phyloP scores from a whole-genome alignment of 177 flowering plant genomes.

The Vitis hybrid region DNA sequence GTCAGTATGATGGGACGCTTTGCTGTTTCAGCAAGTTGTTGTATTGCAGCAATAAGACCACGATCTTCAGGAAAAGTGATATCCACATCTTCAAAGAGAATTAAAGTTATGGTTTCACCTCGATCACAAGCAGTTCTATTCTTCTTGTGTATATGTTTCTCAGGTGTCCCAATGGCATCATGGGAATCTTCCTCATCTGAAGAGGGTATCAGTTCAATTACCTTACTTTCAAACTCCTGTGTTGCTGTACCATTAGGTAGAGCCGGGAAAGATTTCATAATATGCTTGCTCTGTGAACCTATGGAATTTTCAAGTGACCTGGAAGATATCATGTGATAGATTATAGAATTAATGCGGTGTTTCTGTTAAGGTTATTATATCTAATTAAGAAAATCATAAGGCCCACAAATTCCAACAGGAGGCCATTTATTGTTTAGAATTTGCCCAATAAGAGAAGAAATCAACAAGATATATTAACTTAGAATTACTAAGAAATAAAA shows the following conservation, averaged over 20 bases:
- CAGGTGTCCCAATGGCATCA: slow-evolving; percentile 13
- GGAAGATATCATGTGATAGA: slow-evolving; percentile 16
- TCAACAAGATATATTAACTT: neutral
- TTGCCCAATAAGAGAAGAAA: neutral
- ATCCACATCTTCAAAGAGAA: slow-evolving; percentile 98
- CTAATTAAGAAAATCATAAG: no score
- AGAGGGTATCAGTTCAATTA: slow-evolving; percentile 39
- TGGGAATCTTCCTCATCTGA: slow-evolving; percentile 41
- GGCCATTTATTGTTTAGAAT: neutral
- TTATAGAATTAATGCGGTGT: neutral
- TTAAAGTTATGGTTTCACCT: slow-evolving; percentile 52
- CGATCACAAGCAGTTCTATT: slow-evolving; percentile 24
- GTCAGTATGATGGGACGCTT: slow-evolving; percentile 95
- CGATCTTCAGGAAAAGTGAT: slow-evolving; percentile 74
- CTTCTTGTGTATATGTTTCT: slow-evolving; percentile 15
- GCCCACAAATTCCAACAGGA: neutral
- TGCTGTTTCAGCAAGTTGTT: slow-evolving; percentile 78
- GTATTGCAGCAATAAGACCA: slow-evolving; percentile 73
- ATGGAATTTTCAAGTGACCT: slow-evolving; percentile 47
- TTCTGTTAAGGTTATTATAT: neutral
- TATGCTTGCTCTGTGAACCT: slow-evolving; percentile 26
- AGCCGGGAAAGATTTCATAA: slow-evolving; percentile 17
- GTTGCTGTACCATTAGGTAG: slow-evolving; percentile 14
- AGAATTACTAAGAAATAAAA: no score
- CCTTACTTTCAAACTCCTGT: slow-evolving; percentile 30